Evolutionary conservation across 23 red algal species (phyloP).

Genomic region (Cyanidioschyzon merolae): DNA sequence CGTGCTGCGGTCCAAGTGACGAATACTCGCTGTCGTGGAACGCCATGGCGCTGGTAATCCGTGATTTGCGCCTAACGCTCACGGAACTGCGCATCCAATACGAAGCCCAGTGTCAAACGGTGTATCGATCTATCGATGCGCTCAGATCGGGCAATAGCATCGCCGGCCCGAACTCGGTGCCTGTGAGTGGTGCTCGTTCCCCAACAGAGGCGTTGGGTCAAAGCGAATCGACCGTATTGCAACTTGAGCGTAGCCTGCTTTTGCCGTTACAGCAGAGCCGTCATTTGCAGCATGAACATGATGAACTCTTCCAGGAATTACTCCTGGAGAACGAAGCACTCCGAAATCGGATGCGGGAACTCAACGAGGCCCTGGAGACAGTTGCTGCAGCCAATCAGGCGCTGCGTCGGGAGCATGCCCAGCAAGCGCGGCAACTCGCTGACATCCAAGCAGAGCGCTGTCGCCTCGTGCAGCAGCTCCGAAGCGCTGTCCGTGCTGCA

Average conservation of each 20-base stretch:
- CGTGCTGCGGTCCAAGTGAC: too few relatives aligned
- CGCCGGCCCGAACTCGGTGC: too few relatives aligned
- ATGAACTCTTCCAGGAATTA: neutral
- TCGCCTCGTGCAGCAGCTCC: neutral
- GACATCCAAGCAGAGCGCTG: neutral
- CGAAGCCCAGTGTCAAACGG: neutral
- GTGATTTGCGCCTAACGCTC: neutral
- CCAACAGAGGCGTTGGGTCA: too few relatives aligned
- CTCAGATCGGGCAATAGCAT: too few relatives aligned
- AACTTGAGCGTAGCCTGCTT: too few relatives aligned
- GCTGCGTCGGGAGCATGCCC: neutral
- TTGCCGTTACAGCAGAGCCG: neutral
- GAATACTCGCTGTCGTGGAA: neutral
- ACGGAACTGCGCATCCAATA: neutral
- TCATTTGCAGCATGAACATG: neutral
- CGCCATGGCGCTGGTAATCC: neutral
- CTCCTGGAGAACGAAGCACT: neutral
- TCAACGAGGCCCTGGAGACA: neutral
- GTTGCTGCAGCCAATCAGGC: neutral
- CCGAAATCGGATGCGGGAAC: neutral
- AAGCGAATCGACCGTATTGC: too few relatives aligned
- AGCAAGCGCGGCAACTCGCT: neutral
- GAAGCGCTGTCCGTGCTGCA: neutral
- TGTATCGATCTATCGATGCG: neutral
- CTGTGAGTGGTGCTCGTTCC: too few relatives aligned